Base-by-base conservation (phyloP, 768 basidiomycete species). In the Rhodotorula babjevae region DNA sequence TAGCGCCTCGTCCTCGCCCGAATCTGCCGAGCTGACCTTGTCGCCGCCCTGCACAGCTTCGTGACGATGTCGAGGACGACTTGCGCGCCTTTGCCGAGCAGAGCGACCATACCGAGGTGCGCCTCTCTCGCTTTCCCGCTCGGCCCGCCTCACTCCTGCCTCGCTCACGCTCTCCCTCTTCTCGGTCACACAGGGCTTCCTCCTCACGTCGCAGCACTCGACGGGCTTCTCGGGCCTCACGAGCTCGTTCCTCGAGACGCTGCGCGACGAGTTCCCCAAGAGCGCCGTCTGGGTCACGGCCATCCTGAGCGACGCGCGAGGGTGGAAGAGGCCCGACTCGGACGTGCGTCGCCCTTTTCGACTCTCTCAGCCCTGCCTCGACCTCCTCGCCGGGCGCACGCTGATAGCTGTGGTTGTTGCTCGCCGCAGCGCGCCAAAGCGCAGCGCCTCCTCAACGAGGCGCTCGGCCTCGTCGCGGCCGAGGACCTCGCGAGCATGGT, bases 211-310 rank as follows among this genome's bases (percentile, higher is more conserved):
- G 1, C 25, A 68, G 0, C 55, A 70, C 27, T 63, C 74, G 42
- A 52, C 64, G 57, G 74, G 62, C 11, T 76, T 70, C 63, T 63
- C 65, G 10, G 74, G 74, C 8, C 67, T 76, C 42, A 64, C 74
- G 9, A 50, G 65, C 6, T 18, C 42, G 18, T 67, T 76, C 36
- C 68, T 76, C 57, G 70, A 75, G 29, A 56, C 46, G 19, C 21
- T 76, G 12, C 53, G 74, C 8, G 74, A 76, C 68, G 74, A 76
- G 55, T 72, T 70, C 15, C 33, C 49, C 12, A 76, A 76, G 47
- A 27, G 25, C 21, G 47, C 52, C 3, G 55, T 76, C 16, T 76
- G 68, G 61, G 44, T 46, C 3, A 70, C 74, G 12, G 71, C 61
- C 14, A 61, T 62, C 47, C 31, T 72, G 18, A 23, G 33, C 11